phyloP scores from a whole-genome alignment of 495 filamentous ascomycete genomes.

The Podospora pseudopauciseta region DNA sequence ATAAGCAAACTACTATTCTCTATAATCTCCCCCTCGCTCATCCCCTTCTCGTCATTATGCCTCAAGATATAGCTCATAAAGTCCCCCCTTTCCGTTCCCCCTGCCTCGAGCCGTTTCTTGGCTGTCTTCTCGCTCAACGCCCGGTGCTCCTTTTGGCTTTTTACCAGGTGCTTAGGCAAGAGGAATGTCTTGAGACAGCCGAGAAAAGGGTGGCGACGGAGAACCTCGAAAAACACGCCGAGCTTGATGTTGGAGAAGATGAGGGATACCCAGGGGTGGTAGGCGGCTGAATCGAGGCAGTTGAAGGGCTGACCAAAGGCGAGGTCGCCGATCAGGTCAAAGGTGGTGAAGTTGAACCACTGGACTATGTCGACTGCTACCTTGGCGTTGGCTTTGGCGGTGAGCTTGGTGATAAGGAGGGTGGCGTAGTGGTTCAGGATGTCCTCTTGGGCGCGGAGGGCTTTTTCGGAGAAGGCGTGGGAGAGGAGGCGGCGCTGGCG shows the following conservation, averaged over 20 bases:
- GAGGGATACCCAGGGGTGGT: not conserved
- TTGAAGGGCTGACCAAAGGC: not conserved
- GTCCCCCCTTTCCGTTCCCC: not conserved
- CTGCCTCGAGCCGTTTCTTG: not conserved
- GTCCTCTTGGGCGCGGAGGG: not conserved
- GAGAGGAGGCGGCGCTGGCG: not conserved
- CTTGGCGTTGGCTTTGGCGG: not conserved
- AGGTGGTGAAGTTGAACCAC: not conserved
- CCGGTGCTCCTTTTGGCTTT: not conserved
- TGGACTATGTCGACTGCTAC: not conserved
- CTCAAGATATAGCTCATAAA: not conserved
- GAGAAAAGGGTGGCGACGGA: not conserved
- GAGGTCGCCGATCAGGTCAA: not conserved
- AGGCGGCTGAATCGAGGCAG: not conserved
- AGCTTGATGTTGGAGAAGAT: not conserved
- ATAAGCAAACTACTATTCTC: not conserved
- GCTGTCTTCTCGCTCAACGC: not conserved
- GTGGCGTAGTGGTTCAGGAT: not conserved
- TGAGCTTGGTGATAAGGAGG: not conserved
- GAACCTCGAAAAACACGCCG: not conserved
- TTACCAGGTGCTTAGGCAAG: not conserved
- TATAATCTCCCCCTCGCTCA: not conserved
- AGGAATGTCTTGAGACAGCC: not conserved
- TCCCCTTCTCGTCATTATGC: not conserved
- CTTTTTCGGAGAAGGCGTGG: not conserved